A percentile compares a stretch with the other conserved stretches of the same genome.
Conservation (phyloP, 805 yeast species). For the Blastobotrys robertii region DNA sequence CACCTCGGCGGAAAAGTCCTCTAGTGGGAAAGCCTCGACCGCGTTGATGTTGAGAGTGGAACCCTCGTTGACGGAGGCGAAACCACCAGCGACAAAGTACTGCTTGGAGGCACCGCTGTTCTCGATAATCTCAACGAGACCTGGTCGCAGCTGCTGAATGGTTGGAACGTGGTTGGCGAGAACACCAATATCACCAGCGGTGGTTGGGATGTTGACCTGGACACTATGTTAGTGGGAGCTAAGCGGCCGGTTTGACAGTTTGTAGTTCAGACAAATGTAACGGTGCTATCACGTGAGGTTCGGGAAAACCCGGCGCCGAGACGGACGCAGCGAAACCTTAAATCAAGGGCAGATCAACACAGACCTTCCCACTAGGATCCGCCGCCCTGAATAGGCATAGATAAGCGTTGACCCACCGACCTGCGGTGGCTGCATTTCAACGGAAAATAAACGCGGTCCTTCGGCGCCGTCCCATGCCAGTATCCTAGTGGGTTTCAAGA, state of each 20-base stretch:
- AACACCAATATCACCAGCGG: constrained; percentile 93
- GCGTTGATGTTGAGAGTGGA: constrained; percentile 85
- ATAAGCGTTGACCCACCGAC: too few species aligned
- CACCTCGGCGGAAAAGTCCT: constrained; percentile 63
- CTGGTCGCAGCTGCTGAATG: constrained; percentile 93
- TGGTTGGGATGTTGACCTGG: constrained; percentile 93
- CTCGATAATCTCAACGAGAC: constrained; percentile 86
- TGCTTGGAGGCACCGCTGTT: constrained; percentile 52
- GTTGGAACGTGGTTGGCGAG: constrained; percentile 96
- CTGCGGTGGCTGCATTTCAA: too few species aligned
- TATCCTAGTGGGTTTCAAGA: too few species aligned
- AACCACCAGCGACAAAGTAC: constrained; percentile 91
- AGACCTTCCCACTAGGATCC: too few species aligned
- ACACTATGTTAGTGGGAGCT: constrained; percentile 23
- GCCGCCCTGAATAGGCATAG: too few species aligned
- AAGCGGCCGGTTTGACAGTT: neutral
- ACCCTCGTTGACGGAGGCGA: constrained; percentile 93
- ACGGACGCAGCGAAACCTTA: too few species aligned
- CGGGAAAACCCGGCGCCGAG: too few species aligned
- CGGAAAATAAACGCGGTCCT: too few species aligned
- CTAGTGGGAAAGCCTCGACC: constrained; percentile 89
- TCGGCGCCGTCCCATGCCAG: too few species aligned
- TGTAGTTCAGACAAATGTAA: too few species aligned
- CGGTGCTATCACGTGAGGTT: too few species aligned
- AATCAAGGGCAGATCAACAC: too few species aligned